These are phyloP conservation scores for Allium fistulosum DNA, from an alignment of 106 monocot species.

Conservation along the genomic window DNA sequence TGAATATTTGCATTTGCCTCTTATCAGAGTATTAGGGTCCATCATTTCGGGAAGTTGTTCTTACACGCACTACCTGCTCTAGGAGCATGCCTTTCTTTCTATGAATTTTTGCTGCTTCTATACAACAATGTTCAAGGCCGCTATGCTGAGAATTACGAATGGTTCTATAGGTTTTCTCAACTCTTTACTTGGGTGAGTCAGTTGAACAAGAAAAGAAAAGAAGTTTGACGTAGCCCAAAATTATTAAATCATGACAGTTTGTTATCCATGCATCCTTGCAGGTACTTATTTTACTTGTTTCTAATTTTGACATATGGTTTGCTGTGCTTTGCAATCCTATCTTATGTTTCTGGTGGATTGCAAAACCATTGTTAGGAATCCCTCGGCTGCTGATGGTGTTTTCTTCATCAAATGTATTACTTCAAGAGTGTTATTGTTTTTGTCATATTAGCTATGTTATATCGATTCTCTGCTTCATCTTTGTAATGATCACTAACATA, in stretches of 20 bases:
- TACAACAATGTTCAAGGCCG: conserved; percentile 26
- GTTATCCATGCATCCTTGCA: conserved; percentile 10
- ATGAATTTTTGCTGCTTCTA: conserved; percentile 34
- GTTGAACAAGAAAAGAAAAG: neutral
- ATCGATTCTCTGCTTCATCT: neutral
- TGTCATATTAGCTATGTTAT: neutral
- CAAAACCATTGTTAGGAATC: conserved; percentile 50
- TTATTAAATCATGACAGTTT: neutral
- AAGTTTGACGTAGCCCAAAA: neutral
- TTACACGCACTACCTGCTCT: conserved; percentile 35
- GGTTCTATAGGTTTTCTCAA: conserved; percentile 54
- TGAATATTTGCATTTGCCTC: neutral
- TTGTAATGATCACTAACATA: neutral
- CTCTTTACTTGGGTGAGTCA: conserved; percentile 64
- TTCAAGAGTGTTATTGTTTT: neutral
- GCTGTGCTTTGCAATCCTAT: conserved; percentile 47
- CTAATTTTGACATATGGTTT: conserved; percentile 34
- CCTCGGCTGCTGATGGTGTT: conserved; percentile 51
- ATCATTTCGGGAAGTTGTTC: conserved; percentile 34
- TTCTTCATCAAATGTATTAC: conserved; percentile 54
- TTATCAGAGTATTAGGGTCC: conserved; percentile 18
- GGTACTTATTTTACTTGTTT: conserved; percentile 37
- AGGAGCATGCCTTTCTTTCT: conserved; percentile 47
- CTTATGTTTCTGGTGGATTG: conserved; percentile 82
- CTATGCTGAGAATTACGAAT: conserved; percentile 37